Percentiles rank a stretch among this genome's conserved stretches.
Evolutionary conservation across 495 filamentous ascomycete genomes (phyloP).

Genomic region (Daldinia decipiens): DNA sequence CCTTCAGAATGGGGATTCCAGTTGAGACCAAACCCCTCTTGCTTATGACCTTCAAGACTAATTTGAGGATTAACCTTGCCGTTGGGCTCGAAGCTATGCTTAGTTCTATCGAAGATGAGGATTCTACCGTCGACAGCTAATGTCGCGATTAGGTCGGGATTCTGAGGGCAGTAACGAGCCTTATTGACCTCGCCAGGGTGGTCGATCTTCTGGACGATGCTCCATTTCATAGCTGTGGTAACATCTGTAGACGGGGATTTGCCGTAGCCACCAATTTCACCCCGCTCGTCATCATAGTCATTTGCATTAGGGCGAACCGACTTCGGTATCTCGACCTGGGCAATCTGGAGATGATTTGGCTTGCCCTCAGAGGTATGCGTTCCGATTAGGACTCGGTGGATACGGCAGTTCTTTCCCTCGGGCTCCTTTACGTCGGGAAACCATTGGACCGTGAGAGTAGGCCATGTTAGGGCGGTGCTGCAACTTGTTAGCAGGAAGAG

Average conservation of each 20-base stretch:
- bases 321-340: slow-evolving; percentile 89
- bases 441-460: slow-evolving; percentile 97
- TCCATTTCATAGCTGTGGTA: slow-evolving; percentile 77
- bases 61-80: slow-evolving; percentile 81
- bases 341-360: slow-evolving; percentile 94
- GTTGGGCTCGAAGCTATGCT: slow-evolving; percentile 79
- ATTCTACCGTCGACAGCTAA: slow-evolving; percentile 88
- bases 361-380: slow-evolving; percentile 91
- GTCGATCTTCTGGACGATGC: slow-evolving; percentile 93
- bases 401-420: slow-evolving; percentile 85
- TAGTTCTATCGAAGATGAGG: slow-evolving; percentile 94
- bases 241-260: slow-evolving; percentile 64
- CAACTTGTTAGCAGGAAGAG: slow-evolving; percentile 10
- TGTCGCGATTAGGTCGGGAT: slow-evolving; percentile 96
- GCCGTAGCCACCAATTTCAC: slow-evolving; percentile 94
- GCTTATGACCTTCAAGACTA: slow-evolving; percentile 83
- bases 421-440: slow-evolving; percentile 91
- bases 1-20: slow-evolving; percentile 91
- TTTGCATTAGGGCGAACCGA: slow-evolving; percentile 72
- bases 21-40: slow-evolving; percentile 92
- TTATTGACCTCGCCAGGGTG: slow-evolving; percentile 99
- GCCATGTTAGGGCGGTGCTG: slow-evolving; percentile 95
- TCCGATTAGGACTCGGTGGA: slow-evolving; percentile 89
- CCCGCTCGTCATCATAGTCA: slow-evolving; percentile 90
- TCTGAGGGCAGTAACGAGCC: slow-evolving; percentile 96